Conservation (phyloP, 768 basidiomycete species). For the Serendipita sp. region DNA sequence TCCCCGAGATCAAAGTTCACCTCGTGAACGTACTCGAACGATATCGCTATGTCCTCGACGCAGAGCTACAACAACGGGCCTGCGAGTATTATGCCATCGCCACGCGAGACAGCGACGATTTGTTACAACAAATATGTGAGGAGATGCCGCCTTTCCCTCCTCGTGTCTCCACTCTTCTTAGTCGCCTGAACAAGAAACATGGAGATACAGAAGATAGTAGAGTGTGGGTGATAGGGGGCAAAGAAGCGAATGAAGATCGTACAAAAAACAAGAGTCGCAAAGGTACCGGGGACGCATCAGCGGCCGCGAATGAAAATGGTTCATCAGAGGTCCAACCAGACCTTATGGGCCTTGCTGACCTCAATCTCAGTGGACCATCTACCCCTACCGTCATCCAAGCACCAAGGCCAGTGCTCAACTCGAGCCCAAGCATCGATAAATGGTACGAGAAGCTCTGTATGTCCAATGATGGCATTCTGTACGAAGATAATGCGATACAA, state of each 20-base stretch:
- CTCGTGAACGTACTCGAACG: conserved; percentile 90
- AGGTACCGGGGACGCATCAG: conserved; percentile 19
- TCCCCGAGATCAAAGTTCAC: conserved; percentile 94
- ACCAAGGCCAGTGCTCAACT: conserved; percentile 20
- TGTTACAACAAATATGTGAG: conserved; percentile 88
- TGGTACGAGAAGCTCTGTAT: conserved; percentile 81
- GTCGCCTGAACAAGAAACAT: conserved; percentile 74
- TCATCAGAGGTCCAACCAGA: conserved; percentile 11
- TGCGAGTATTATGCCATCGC: conserved; percentile 94
- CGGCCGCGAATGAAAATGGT: conserved; percentile 21
- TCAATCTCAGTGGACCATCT: conserved; percentile 16
- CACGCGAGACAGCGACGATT: conserved; percentile 68
- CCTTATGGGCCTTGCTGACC: conserved; percentile 8
- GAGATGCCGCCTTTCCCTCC: conserved; percentile 99
- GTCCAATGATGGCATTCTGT: conserved; percentile 72
- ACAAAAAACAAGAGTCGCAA: conserved; percentile 42
- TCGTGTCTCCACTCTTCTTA: conserved; percentile 77
- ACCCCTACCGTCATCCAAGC: conserved; percentile 13
- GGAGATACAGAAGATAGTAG: conserved; percentile 90
- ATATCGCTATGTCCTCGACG: conserved; percentile 92
- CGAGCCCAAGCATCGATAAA: conserved; percentile 56
- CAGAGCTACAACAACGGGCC: conserved; percentile 93
- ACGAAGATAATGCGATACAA: conserved; percentile 90
- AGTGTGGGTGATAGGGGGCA: conserved; percentile 92
- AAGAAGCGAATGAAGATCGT: conserved; percentile 72